Evolutionary conservation across 139 green algal species (phyloP), one percentile per base, ranked within the genome.

Genomic region (Asterochloris sp.): DNA sequence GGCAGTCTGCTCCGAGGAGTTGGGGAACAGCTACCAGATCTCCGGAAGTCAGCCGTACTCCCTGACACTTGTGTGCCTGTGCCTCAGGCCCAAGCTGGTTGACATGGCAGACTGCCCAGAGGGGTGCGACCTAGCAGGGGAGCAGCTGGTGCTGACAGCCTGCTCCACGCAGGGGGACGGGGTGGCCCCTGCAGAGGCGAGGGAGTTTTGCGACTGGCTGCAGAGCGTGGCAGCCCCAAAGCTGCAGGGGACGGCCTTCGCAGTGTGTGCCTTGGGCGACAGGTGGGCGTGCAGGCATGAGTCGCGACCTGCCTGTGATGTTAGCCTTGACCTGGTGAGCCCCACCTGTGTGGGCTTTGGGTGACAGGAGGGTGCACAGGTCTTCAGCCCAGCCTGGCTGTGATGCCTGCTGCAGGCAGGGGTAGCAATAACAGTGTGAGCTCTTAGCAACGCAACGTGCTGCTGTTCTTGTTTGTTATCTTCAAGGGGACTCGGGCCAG

Each of bases 141-240:
- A 93, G 77, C 92, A 97, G 87, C 91, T 83, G 0, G 81, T 91
- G 21, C 83, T 97, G 38, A 54, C 97, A 21, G 85, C 91, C 6
- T 97, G 92, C 91, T 97, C 93, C 24, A 98, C 95, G 4, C 94
- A 98, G 92, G 95, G 95, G 68, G 95, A 98, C 73, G 95, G 95
- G 16, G 93, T 98, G 78, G 89, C 95, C 0, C 95, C 95, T 10
- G 91, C 87, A 2, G 95, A 98, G 83, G 92, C 95, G 0, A 87
- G 95, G 0, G 87, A 90, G 0, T 98, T 98, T 71, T 96, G 92
- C 78, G 93, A 95, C 17, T 97, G 95, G 95, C 89, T 98, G 15
- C 84, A 85, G 60, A 84, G 82, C 21, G 83, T 69, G 29, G 85
- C 82, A 14, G 88, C 89, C 9, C 88, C 91, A 24, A 28, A 63